Evolutionary conservation across 129 eudicot species (phyloP), one percentile per base, ranked within the genome.

Genomic region (Pulicaria dysenterica): DNA sequence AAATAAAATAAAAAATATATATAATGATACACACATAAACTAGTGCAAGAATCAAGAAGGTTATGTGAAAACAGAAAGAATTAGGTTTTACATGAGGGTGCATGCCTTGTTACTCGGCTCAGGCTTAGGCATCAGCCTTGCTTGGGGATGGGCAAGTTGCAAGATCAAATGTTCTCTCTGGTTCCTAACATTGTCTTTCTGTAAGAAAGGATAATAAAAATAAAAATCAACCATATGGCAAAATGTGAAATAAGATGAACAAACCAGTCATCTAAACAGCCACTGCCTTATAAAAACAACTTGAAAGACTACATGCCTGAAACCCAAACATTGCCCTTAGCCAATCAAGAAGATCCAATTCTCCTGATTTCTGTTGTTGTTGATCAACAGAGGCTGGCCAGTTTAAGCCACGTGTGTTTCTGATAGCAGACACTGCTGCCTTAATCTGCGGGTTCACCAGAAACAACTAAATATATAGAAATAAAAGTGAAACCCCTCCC

Each of bases 321-420:
- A 95, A 95, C 69, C 99, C 99, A 69, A 95, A 95, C 99, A 86
- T 90, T 58, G 96, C 96, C 68, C 87, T 91, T 55, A 95, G 77
- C 99, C 99, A 95, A 77, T 95, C 99, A 48, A 95, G 95, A 68
- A 95, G 81, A 73, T 95, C 99, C 81, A 86, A 44, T 40, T 86
- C 96, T 82, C 95, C 90, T 10, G 95, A 58, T 81, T 80, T 86
- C 84, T 84, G 88, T 74, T 76, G 77, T 14, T 83, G 80, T 73
- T 90, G 93, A 60, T 95, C 95, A 79, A 79, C 88, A 36, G 97
- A 85, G 19, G 88, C 67, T 15, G 99, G 99, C 91, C 96, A 95
- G 65, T 48, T 84, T 51, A 95, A 80, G 45, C 94, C 90, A 43
- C 83, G 82, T 7, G 86, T 86, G 78, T 95, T 90, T 74, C 81